Evolutionary conservation across 371 early-diverging fungal species (phyloP), one percentile per base, ranked within the genome.

Genomic region (Mortierella sp.): DNA sequence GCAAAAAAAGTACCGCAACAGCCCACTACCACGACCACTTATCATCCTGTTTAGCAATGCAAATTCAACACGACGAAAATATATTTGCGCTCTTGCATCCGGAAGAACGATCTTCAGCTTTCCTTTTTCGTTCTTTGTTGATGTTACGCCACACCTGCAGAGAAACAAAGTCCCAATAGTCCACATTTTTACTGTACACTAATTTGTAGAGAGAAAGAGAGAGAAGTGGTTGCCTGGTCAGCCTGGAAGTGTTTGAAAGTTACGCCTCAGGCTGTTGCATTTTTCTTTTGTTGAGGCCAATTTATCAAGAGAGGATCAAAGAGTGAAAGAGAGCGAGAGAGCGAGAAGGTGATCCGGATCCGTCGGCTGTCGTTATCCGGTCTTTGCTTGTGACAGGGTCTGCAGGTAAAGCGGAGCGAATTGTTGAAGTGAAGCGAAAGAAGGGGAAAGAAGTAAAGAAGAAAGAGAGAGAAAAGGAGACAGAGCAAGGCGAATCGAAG

Each of bases 81-180:
- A 55, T n/a, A 31, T 13, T 24, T 50, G 50, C 24, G 9, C n/a
- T 10, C 65, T 4, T 26, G 16, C 22, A 22, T 24, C 14, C 70
- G 76, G 76, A 70, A 76, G 76, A 76, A 76, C 39, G 71, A 76
- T 76, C 45, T 76, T 76, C 70, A 70, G 13, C 43, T 53, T n/a
- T 13, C 29, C 9, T 22, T 19, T 11, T 31, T 31, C 31, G 16
- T 26, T 29, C 8, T 31, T 19, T 19, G 29, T 14, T 16, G 8
- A n/a, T 4, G 24, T 24, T 13, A 52, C 53, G 53, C 24, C 53
- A 52, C n/a, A n/a, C n/a, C n/a, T n/a, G n/a, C n/a, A 61, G 61
- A 61, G 61, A 29, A 2, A 14, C 50, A 61, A 37, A 34, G 61
- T 34, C 61, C 58, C 61, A 22, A 61, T 61, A 61, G 10, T 61